A percentile compares a stretch with the other conserved stretches of the same genome.
Evolutionary conservation across 352 stramenopile genomes (phyloP).

Genomic region (Phytophthora citrophthora): DNA sequence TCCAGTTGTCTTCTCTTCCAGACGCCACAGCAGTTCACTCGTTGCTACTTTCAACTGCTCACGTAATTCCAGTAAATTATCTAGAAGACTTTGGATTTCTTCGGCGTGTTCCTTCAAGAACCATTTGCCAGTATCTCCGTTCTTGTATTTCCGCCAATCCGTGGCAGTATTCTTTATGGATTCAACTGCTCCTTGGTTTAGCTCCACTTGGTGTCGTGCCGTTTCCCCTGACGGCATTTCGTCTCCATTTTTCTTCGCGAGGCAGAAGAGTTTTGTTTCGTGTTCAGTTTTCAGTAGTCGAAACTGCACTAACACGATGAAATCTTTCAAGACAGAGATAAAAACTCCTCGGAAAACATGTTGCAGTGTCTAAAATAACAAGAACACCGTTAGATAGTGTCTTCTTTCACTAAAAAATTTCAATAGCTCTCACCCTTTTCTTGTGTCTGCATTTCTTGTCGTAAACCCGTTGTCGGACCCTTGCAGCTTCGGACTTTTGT

Average conservation of each 20-base stretch:
- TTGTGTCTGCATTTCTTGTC: constrained; percentile 30
- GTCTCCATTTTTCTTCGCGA: constrained; percentile 18
- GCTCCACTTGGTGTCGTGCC: constrained; percentile 1
- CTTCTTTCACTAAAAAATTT: background rate
- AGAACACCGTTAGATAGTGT: background rate
- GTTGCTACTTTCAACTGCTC: constrained; percentile 10
- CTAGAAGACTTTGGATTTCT: constrained; percentile 16
- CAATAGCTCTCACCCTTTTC: constrained; percentile 16
- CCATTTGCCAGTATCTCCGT: constrained; percentile 22
- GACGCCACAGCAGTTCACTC: constrained; percentile 18
- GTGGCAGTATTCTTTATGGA: constrained; percentile 15
- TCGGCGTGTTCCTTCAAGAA: constrained; percentile 23
- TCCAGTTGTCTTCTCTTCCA: constrained; percentile 8
- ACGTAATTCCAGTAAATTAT: constrained; percentile 3
- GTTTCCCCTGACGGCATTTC: background rate
- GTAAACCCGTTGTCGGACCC: constrained; percentile 26
- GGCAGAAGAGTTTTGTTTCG: constrained; percentile 5
- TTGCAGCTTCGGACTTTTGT: constrained; percentile 16
- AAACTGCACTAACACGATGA: constrained; percentile 18
- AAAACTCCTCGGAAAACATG: constrained; percentile 12
- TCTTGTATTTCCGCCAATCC: constrained; percentile 19
- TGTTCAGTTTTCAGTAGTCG: constrained; percentile 19
- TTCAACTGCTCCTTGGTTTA: constrained; percentile 19
- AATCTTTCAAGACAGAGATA: constrained; percentile 10
- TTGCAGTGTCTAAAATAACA: background rate